Evolutionary conservation across 148 eudicot species (phyloP), one percentile per base, ranked within the genome.

Genomic region (Nepenthes mirabilis): DNA sequence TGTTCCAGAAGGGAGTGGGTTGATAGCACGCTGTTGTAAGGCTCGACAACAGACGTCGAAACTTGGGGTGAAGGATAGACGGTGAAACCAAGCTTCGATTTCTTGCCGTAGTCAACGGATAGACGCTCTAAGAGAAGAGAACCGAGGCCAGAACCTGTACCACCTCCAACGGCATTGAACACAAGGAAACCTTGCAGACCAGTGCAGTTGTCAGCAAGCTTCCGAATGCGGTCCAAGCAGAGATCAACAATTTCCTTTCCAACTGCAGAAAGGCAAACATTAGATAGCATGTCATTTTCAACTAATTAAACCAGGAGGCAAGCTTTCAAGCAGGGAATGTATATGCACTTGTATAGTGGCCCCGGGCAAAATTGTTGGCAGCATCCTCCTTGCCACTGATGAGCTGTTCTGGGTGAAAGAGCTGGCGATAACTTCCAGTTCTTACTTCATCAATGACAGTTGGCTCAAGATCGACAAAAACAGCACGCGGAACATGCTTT

Each of bases 401-500:
- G 32, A 52, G 55, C 14, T 52, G 55, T 32, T 52, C 55, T 52
- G 55, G 55, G 32, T 52, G 55, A 5, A 52, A 52, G 14, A 52
- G 55, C 55, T 52, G 55, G 32, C 55, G 55, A 23, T 52, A 52
- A 52, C 14, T n/a, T 13, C 55, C 55, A 52, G 55, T 52, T n/a
- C 55, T 52, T 23, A 52, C 55, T 52, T 52, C 55, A 52, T 52
- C 55, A 32, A 52, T 52, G 32, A 52, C 55, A 12, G 55, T 52
- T 1, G 55, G 55, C 32, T 52, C 55, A 52, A 52, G 55, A 52
- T 52, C 55, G 1, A 52, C 55, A 52, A 52, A 52, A 23, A 52
- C 32, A 52, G 55, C 55, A 52, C 55, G 55, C 11, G 55, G 55
- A 52, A 52, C 55, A 32, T 52, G 55, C 55, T 52, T 52, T 52